Conservation (phyloP, 306 rosid genomes). For the Glycine tomentella region DNA sequence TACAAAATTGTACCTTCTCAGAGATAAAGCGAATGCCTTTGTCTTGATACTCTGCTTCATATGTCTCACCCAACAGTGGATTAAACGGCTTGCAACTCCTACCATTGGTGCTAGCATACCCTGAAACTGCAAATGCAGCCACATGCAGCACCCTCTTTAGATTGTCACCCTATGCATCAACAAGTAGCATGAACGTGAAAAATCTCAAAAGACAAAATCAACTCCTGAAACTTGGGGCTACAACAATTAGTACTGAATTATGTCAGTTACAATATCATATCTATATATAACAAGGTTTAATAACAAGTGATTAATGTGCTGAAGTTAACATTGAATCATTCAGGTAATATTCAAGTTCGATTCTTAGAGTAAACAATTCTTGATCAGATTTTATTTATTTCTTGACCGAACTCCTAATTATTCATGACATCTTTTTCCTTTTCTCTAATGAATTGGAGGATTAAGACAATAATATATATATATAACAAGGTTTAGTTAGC, state of each 20-base stretch:
- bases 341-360: too few species aligned
- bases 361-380: too few species aligned
- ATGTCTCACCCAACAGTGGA: conserved; percentile 95
- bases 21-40: conserved; percentile 86
- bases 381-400: too few species aligned
- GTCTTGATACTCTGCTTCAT: conserved; percentile 92
- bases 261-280: background rate
- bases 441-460: too few species aligned
- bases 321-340: too few species aligned
- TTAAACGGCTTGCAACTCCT: conserved; percentile 96
- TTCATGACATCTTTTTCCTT: too few species aligned
- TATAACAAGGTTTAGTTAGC: background rate
- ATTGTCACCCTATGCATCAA: conserved; percentile 70
- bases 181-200: conserved; percentile 30
- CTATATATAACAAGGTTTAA: too few species aligned
- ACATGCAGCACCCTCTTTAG: conserved; percentile 82
- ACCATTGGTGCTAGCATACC: conserved; percentile 85
- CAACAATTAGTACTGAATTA: conserved; percentile 14
- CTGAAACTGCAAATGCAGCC: conserved; percentile 97
- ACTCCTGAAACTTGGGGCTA: conserved; percentile 6
- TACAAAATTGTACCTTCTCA: conserved; percentile 72
- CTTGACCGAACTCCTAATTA: too few species aligned
- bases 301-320: too few species aligned
- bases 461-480: too few species aligned
- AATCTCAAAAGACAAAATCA: background rate